These are phyloP conservation scores for Trichoderma sp. DNA, from an alignment of 2,329 filamentous ascomycete species.

Conservation along the genomic window DNA sequence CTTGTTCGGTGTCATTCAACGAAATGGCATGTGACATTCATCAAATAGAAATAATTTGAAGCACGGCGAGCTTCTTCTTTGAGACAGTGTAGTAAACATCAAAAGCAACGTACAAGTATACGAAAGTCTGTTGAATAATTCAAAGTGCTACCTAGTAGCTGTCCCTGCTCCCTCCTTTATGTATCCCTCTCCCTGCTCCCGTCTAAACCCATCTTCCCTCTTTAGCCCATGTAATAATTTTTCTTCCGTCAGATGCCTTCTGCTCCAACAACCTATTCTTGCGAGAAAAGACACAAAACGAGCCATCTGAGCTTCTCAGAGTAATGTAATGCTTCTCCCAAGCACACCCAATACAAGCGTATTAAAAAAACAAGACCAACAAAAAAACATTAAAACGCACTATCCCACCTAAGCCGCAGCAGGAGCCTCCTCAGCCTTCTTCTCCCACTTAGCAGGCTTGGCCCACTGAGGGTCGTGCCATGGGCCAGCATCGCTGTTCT, in stretches of 20 bases:
- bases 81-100: background rate
- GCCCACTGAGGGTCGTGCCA: conserved; percentile 76
- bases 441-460: conserved; percentile 65
- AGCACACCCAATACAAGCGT: background rate
- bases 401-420: conserved; percentile 30
- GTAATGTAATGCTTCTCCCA: background rate
- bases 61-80: background rate
- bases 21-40: background rate
- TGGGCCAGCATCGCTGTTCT: conserved; percentile 84
- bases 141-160: conserved; percentile 13
- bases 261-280: background rate
- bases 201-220: conserved; percentile 9
- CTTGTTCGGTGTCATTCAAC: background rate
- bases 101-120: background rate
- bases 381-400: background rate
- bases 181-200: background rate
- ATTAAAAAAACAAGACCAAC: conserved; percentile 23
- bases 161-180: conserved; percentile 5
- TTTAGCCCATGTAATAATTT: conserved; percentile 8
- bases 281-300: conserved; percentile 10
- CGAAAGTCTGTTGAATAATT: conserved; percentile 12
- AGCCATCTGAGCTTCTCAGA: background rate
- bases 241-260: background rate
- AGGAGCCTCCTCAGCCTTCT: conserved; percentile 39
- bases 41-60: background rate